A percentile compares a stretch with the other conserved stretches of the same genome.
These are phyloP conservation scores for Colletotrichum tropicale DNA, from an alignment of 2,329 filamentous ascomycete genomes.

Conservation along the genomic window DNA sequence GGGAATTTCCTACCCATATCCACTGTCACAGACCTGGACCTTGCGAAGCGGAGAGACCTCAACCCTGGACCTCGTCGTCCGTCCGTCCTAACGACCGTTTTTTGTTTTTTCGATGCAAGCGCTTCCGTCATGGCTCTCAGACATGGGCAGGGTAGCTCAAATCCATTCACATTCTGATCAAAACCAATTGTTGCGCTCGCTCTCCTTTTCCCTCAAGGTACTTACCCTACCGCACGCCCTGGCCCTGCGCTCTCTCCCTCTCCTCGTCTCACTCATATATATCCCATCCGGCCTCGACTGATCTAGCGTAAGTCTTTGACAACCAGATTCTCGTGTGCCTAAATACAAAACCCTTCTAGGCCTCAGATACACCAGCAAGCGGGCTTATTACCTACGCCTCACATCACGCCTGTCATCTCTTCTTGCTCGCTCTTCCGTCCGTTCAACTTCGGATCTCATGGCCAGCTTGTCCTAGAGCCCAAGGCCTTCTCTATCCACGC, in stretches of 20 bases:
- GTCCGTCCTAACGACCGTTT: conserved; percentile 22
- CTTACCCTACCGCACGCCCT: conserved; percentile 14
- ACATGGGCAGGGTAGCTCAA: conserved; percentile 22
- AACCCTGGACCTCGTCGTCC: conserved; percentile 21
- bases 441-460: conserved; percentile 1
- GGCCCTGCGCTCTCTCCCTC: conserved; percentile 1
- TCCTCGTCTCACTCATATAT: conserved; percentile 19
- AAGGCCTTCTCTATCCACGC: not conserved
- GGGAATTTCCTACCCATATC: conserved; percentile 20
- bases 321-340: not conserved
- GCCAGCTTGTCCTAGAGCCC: not conserved
- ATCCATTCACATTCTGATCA: conserved; percentile 18
- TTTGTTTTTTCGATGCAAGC: conserved; percentile 18
- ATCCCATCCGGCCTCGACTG: conserved; percentile 13
- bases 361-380: not conserved
- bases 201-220: conserved; percentile 3
- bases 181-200: conserved; percentile 19
- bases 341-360: not conserved
- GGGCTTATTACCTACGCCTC: not conserved
- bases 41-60: conserved; percentile 22
- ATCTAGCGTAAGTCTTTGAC: not conserved
- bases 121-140: conserved; percentile 25
- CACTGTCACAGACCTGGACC: conserved; percentile 24
- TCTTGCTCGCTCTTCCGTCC: conserved; percentile 1
- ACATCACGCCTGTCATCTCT: conserved; percentile 10